Conservation (phyloP, 2,329 filamentous ascomycete genomes). For the Cytospora chrysosperma region DNA sequence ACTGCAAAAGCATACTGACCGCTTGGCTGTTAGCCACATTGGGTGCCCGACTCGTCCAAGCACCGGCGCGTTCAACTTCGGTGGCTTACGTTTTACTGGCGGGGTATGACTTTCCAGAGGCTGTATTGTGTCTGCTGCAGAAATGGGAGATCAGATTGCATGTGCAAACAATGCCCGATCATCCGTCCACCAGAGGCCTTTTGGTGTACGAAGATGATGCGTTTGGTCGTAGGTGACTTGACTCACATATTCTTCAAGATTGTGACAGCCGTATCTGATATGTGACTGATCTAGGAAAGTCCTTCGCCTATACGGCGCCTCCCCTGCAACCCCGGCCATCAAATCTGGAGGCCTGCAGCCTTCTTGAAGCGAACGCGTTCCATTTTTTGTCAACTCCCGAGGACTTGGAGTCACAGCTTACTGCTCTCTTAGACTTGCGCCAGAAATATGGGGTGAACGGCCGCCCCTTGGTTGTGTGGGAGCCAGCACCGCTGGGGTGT, state of each 20-base stretch:
- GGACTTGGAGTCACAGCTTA: neutral
- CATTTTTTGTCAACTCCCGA: conserved; percentile 27
- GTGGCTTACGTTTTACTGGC: conserved; percentile 9
- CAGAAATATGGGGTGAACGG: neutral
- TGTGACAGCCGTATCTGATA: neutral
- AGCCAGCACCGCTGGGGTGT: conserved; percentile 26
- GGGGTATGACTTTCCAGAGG: conserved; percentile 14
- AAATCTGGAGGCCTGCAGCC: conserved; percentile 9
- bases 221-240: conserved; percentile 4
- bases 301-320: conserved; percentile 26
- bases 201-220: conserved; percentile 9
- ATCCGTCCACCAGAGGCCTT: conserved; percentile 14
- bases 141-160: conserved; percentile 8
- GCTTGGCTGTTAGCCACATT: conserved; percentile 15
- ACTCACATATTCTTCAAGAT: no score
- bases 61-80: neutral
- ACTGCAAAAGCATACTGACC: conserved; percentile 24
- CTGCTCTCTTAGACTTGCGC: neutral
- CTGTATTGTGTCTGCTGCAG: neutral
- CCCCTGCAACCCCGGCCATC: conserved; percentile 25
- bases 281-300: conserved; percentile 29
- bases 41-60: conserved; percentile 24
- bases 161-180: neutral
- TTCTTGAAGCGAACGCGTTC: conserved; percentile 21
- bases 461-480: conserved; percentile 9